Base-by-base conservation (phyloP, 2,329 filamentous ascomycete genomes). In the Trichoderma gracile region DNA sequence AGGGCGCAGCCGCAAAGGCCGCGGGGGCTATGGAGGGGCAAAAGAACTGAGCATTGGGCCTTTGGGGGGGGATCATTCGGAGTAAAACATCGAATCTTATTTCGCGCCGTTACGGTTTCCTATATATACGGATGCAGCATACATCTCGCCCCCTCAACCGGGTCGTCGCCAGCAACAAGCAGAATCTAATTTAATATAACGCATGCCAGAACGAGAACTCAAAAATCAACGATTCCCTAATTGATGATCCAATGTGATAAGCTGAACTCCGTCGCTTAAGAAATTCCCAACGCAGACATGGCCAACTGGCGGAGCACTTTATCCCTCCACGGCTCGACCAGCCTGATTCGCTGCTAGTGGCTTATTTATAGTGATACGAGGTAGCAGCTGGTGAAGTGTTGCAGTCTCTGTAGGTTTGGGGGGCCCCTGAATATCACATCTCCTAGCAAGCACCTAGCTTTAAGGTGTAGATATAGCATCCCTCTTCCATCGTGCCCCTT, bases 11-110 rank as follows among this genome's bases (percentile, higher is more conserved):
- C 53, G 68, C 55, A 40, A 68, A 70, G 53, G 62, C 65, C 53
- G 63, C 53, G 17, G 38, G 85, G 8, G 80, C 86, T 67, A 80
- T 85, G 66, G 86, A 87, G 5, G 59, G 49, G 42, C 47, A 62
- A 54, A 62, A 45, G 58, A 46, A 54, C 19, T 62, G 53, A 45
- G 47, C 25, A 46, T 17, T 17, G 25, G 40, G n/a, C 25, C 33
- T 53, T n/a, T n/a, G n/a, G n/a, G n/a, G 10, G 33, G 12, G 43
- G 30, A 53, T 60, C 25, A 61, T 54, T 43, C 54, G 46, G 49
- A 62, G 59, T 62, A 53, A 53, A 33, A 33, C n/a, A 45, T 53
- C 45, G 33, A 62, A 38, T 62, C n/a, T 30, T 46, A n/a, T 62
- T 54, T 54, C 40, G 47, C 42, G 27, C 49, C 43, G 49, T 30